These are phyloP conservation scores for Cetraspora pellucida DNA, from an alignment of 192 early-diverging fungal genomes.

Conservation along the genomic window DNA sequence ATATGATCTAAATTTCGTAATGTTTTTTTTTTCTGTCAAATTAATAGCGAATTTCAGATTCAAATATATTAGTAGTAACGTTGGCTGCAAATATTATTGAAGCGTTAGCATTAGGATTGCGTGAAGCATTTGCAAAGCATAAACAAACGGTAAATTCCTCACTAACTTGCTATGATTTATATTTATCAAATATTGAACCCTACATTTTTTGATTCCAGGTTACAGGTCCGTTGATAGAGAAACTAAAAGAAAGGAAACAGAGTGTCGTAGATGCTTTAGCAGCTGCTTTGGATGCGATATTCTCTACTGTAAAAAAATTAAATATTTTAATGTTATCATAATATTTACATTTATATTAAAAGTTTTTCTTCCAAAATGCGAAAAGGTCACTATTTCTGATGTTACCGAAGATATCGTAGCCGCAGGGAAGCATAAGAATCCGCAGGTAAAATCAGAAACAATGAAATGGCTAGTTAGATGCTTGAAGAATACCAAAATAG, in stretches of 20 bases:
- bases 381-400: constrained; percentile 56
- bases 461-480: constrained; percentile 75
- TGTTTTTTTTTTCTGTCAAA: constrained; percentile 3
- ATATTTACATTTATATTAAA: neutral
- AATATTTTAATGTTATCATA: neutral
- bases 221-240: constrained; percentile 78
- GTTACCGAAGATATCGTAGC: constrained; percentile 76
- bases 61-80: constrained; percentile 85
- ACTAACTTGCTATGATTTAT: neutral
- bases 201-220: constrained; percentile 46
- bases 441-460: constrained; percentile 81
- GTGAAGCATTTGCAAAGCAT: constrained; percentile 80
- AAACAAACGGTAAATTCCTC: constrained; percentile 56
- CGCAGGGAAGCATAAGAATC: constrained; percentile 86
- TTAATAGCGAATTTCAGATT: constrained; percentile 71
- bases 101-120: constrained; percentile 75
- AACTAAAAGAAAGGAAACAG: constrained; percentile 94
- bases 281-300: constrained; percentile 83
- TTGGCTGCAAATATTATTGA: constrained; percentile 83
- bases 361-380: neutral
- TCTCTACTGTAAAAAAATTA: constrained; percentile 54
- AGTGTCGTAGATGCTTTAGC: constrained; percentile 84
- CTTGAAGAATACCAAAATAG: constrained; percentile 68
- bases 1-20: constrained; percentile 26
- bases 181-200: neutral